Evolutionary conservation across 2,329 filamentous ascomycete species (phyloP).

Genomic region (Aciculosporium take): DNA sequence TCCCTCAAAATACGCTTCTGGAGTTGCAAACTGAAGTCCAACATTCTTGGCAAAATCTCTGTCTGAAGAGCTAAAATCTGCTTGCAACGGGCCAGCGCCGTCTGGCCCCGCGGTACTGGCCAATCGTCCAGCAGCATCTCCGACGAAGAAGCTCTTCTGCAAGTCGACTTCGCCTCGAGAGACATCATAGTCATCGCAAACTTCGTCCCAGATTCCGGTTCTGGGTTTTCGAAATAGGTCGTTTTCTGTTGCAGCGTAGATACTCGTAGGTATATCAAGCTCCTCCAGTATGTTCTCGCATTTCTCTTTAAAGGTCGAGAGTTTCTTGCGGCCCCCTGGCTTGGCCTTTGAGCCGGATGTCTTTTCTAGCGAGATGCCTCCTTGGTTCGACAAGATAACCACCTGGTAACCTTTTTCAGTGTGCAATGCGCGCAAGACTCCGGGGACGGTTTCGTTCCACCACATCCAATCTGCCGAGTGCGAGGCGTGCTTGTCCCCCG

Average conservation of each 20-base stretch:
- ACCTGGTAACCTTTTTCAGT: constrained; percentile 56
- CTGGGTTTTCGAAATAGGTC: constrained; percentile 81
- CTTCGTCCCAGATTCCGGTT: constrained; percentile 69
- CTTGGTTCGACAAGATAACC: constrained; percentile 81
- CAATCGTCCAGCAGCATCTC: constrained; percentile 61
- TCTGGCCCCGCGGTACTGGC: constrained; percentile 19
- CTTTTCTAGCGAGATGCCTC: constrained; percentile 63
- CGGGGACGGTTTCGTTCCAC: constrained; percentile 66
- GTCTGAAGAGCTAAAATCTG: constrained; percentile 53
- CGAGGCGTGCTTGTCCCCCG: constrained; percentile 63
- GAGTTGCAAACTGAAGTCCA: constrained; percentile 67
- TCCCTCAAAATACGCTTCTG: constrained; percentile 79
- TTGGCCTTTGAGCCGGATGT: constrained; percentile 52
- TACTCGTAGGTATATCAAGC: constrained; percentile 58
- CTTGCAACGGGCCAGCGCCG: constrained; percentile 18
- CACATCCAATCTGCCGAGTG: constrained; percentile 79
- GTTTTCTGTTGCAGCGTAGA: constrained; percentile 77
- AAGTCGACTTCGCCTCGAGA: constrained; percentile 49
- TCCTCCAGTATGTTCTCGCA: constrained; percentile 52
- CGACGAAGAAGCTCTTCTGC: constrained; percentile 65
- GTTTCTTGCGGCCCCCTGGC: constrained; percentile 43
- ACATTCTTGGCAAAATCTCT: constrained; percentile 77
- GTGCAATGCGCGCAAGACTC: constrained; percentile 51
- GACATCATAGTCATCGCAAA: constrained; percentile 45
- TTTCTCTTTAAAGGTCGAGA: constrained; percentile 74